Evolutionary conservation across 257 asterid species (phyloP).

Genomic region (Rehmannia glutinosa): DNA sequence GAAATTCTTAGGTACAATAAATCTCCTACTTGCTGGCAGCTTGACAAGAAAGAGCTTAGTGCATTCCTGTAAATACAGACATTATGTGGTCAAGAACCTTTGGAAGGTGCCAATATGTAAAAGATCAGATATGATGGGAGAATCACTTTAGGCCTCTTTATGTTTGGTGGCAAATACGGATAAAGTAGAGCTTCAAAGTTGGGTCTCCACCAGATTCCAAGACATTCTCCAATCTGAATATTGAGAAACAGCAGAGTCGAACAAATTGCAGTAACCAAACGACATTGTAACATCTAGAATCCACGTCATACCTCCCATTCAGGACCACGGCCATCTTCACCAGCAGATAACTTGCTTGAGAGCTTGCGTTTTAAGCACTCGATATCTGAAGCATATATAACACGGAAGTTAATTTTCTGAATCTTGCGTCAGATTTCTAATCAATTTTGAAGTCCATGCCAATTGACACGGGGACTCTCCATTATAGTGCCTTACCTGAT

Average conservation of each 20-base stretch:
- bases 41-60: slow-evolving; percentile 74
- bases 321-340: slow-evolving; percentile 48
- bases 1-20: slow-evolving; percentile 63
- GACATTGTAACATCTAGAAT: background rate
- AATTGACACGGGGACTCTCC: background rate
- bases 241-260: slow-evolving; percentile 4
- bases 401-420: background rate
- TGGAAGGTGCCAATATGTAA: slow-evolving; percentile 1
- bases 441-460: background rate
- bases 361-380: slow-evolving; percentile 85
- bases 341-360: slow-evolving; percentile 58
- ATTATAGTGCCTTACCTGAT: slow-evolving; percentile 49
- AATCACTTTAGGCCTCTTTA: slow-evolving; percentile 65
- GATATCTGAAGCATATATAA: slow-evolving; percentile 39
- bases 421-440: background rate
- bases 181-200: slow-evolving; percentile 53
- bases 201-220: slow-evolving; percentile 93
- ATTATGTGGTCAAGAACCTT: slow-evolving; percentile 8
- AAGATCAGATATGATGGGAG: background rate
- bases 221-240: slow-evolving; percentile 74
- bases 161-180: slow-evolving; percentile 64
- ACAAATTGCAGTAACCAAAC: background rate
- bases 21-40: slow-evolving; percentile 73
- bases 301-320: slow-evolving; percentile 67
- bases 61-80: slow-evolving; percentile 62